Evolutionary conservation across 1,284 basidiomycete genomes (phyloP).

Genomic region (Ganoderma boninense): DNA sequence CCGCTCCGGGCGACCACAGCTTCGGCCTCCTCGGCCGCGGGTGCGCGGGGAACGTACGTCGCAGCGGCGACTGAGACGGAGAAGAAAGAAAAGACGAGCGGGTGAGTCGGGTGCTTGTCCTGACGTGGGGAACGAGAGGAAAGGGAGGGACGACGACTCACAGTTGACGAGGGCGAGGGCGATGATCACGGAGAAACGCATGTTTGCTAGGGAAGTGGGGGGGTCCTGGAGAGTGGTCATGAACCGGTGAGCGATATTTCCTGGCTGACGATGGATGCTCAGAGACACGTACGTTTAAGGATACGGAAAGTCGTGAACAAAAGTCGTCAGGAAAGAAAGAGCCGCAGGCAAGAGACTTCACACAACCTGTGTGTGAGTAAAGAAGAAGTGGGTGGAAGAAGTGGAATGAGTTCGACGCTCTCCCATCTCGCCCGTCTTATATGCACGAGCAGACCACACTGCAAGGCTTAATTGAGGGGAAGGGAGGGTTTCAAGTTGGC

Average conservation of each 20-base stretch:
- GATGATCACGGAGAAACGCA: conserved; percentile 23
- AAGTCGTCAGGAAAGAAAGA: conserved; percentile 15
- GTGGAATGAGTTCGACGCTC: conserved; percentile 7
- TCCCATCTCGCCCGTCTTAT: background rate
- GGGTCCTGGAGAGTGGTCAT: background rate
- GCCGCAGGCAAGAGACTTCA: conserved; percentile 19
- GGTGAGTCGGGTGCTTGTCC: background rate
- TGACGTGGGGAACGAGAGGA: background rate
- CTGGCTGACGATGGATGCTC: background rate
- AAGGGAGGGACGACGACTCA: background rate
- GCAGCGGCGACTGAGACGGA: conserved; percentile 19
- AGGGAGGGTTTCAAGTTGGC: too few species aligned
- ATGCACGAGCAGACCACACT: background rate
- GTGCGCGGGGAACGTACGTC: conserved; percentile 14
- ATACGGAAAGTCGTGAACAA: conserved; percentile 13
- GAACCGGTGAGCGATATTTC: conserved; percentile 1
- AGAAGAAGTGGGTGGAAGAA: conserved; percentile 7
- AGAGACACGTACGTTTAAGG: conserved; percentile 2
- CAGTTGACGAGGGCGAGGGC: conserved; percentile 23
- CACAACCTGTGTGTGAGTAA: conserved; percentile 20
- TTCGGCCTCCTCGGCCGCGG: conserved; percentile 13
- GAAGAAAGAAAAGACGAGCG: background rate
- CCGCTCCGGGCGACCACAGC: background rate
- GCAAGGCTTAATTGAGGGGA: too few species aligned
- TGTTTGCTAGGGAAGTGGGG: conserved; percentile 12